phyloP scores from a whole-genome alignment of 2,329 filamentous ascomycete species.

The Coleophoma eucalyptorum region DNA sequence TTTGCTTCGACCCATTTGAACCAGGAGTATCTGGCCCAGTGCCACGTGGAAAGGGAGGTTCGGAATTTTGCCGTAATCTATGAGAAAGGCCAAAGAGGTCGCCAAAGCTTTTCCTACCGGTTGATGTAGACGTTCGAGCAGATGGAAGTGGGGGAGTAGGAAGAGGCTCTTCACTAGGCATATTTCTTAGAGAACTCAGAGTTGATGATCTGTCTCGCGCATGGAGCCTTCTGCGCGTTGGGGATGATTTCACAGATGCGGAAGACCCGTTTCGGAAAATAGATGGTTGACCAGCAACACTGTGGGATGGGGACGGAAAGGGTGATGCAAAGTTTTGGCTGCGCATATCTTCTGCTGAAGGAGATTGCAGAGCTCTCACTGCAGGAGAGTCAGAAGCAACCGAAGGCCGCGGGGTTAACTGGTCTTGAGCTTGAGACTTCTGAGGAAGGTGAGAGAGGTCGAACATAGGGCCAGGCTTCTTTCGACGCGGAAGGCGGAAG shows the following conservation, averaged over 20 bases:
- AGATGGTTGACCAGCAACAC: slow-evolving; percentile 17
- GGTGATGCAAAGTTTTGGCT: slow-evolving; percentile 17
- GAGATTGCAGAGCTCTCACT: slow-evolving; percentile 36
- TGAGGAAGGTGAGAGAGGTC: slow-evolving; percentile 87
- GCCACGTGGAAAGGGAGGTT: slow-evolving; percentile 61
- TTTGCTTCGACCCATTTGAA: slow-evolving; percentile 71
- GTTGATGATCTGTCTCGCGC: slow-evolving; percentile 82
- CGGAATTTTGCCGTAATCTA: slow-evolving; percentile 78
- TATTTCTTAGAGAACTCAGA: slow-evolving; percentile 74
- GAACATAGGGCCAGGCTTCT: slow-evolving; percentile 73
- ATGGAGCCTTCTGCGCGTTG: slow-evolving; percentile 54
- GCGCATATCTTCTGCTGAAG: slow-evolving; percentile 18
- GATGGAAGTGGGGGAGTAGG: slow-evolving; percentile 55
- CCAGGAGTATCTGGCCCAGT: slow-evolving; percentile 69
- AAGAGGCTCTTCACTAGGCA: slow-evolving; percentile 67
- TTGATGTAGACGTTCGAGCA: slow-evolving; percentile 73
- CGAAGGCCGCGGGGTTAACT: slow-evolving; percentile 32
- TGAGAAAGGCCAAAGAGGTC: slow-evolving; percentile 76
- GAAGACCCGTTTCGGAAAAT: slow-evolving; percentile 58
- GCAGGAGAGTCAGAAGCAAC: slow-evolving; percentile 33
- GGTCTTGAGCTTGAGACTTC: slow-evolving; percentile 48
- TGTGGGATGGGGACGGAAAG: slow-evolving; percentile 22
- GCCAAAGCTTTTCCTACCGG: slow-evolving; percentile 89
- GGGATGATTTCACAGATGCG: slow-evolving; percentile 66
- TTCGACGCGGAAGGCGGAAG: slow-evolving; percentile 76